Evolutionary conservation across 371 early-diverging fungal genomes (phyloP).

Genomic region (Syncephalastrum racemosum): DNA sequence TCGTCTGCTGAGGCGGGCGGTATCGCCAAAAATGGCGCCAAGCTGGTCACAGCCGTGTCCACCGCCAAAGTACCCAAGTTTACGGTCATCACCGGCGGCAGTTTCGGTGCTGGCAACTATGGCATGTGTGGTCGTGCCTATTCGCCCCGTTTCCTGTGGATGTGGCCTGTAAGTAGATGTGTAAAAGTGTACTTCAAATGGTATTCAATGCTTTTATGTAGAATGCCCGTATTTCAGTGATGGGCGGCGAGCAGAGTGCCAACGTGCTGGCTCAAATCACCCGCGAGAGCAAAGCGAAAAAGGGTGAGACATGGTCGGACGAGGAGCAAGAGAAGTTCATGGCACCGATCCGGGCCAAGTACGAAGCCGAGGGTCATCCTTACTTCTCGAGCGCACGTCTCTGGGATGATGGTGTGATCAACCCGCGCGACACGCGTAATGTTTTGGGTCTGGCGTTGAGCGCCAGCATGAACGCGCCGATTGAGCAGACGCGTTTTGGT

Average conservation of each 20-base stretch:
- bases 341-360: conserved; percentile 81
- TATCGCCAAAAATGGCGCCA: conserved; percentile 98
- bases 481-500: conserved; percentile 84
- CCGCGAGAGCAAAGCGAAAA: conserved; percentile 82
- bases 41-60: conserved; percentile 96
- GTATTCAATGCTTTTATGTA: conserved; percentile 15
- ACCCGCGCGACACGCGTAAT: conserved; percentile 87
- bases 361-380: conserved; percentile 96
- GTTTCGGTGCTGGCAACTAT: conserved; percentile 95
- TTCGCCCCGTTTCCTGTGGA: conserved; percentile 94
- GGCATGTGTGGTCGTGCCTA: conserved; percentile 99
- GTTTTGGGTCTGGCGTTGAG: conserved; percentile 87
- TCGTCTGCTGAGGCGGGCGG: conserved; percentile 95
- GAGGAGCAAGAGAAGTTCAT: conserved; percentile 84
- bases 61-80: conserved; percentile 96
- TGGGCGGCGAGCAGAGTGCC: conserved; percentile 99
- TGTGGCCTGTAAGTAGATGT: conserved; percentile 85
- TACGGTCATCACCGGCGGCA: conserved; percentile 91
- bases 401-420: conserved; percentile 98
- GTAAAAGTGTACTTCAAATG: background rate
- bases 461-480: conserved; percentile 80
- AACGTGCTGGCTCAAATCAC: conserved; percentile 91
- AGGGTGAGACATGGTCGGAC: conserved; percentile 72
- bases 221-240: conserved; percentile 94
- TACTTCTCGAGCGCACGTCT: conserved; percentile 88